A percentile compares a stretch with the other conserved stretches of the same genome.
Conservation (phyloP, 2,329 filamentous ascomycete genomes). For the Zarea fungicola region DNA sequence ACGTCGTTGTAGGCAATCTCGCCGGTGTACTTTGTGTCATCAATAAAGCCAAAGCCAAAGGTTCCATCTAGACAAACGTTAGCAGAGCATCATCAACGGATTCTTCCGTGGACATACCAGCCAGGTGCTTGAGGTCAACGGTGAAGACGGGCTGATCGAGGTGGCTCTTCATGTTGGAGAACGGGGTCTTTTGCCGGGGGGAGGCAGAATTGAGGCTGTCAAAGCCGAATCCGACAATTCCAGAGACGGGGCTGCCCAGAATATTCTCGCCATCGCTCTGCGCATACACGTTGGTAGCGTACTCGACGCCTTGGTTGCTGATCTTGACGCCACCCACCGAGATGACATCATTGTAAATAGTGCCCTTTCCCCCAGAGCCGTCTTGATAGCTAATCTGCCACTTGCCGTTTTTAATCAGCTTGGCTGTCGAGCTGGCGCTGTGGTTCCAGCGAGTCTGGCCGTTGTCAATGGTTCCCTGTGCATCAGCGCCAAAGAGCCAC, state of each 20-base stretch:
- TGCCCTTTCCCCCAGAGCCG: conserved; percentile 34
- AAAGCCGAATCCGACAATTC: conserved; percentile 30
- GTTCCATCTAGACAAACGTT: conserved; percentile 40
- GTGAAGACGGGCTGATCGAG: conserved; percentile 52
- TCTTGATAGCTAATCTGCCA: conserved; percentile 43
- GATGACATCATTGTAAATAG: conserved; percentile 39
- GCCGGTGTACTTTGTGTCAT: conserved; percentile 57
- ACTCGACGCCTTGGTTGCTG: conserved; percentile 37
- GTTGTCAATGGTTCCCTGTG: conserved; percentile 19
- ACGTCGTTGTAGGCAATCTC: conserved; percentile 57
- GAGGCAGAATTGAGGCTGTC: conserved; percentile 36
- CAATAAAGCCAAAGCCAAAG: conserved; percentile 71
- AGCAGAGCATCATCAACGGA: neutral
- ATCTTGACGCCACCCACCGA: conserved; percentile 38
- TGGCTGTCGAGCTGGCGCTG: conserved; percentile 32
- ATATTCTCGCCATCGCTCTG: conserved; percentile 40
- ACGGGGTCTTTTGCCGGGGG: conserved; percentile 40
- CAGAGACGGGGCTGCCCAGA: conserved; percentile 26
- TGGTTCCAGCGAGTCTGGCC: conserved; percentile 36
- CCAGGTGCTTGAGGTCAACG: conserved; percentile 55
- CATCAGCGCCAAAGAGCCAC: conserved; percentile 31
- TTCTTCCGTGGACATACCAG: conserved; percentile 15
- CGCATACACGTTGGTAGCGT: conserved; percentile 34
- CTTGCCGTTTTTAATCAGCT: conserved; percentile 28
- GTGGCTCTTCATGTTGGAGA: conserved; percentile 25